Evolutionary conservation across 2,329 filamentous ascomycete genomes (phyloP).

Genomic region (Diaporthe capsici): DNA sequence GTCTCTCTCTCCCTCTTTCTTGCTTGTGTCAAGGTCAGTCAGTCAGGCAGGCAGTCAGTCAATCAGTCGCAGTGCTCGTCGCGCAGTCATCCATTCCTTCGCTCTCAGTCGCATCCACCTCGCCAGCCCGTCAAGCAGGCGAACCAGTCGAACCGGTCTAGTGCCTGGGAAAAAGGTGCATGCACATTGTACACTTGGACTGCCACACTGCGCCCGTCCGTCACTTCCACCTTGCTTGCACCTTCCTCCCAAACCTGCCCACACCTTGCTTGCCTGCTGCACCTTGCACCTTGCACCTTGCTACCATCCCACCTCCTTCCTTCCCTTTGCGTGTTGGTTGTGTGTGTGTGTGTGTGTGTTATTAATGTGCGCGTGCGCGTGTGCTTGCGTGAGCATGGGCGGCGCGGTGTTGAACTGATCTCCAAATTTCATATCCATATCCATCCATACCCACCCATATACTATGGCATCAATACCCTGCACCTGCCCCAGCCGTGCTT

Average conservation of each 20-base stretch:
- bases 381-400: not conserved
- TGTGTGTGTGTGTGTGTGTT: constrained; percentile 3
- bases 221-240: constrained; percentile 17
- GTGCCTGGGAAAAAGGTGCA: constrained; percentile 26
- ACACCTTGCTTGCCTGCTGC: constrained; percentile 24
- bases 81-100: constrained; percentile 12
- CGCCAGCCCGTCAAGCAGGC: constrained; percentile 13
- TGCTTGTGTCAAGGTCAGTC: not conserved
- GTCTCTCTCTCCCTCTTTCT: not conserved
- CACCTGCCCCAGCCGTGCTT: constrained; percentile 9
- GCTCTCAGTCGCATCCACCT: constrained; percentile 18
- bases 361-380: not conserved
- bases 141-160: constrained; percentile 16
- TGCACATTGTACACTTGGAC: constrained; percentile 29
- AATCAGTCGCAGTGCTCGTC: constrained; percentile 1
- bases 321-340: constrained; percentile 12
- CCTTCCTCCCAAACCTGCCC: constrained; percentile 3
- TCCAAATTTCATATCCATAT: constrained; percentile 22
- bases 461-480: not conserved
- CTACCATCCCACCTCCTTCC: constrained; percentile 25
- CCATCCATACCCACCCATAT: constrained; percentile 6
- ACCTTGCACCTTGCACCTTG: constrained; percentile 23
- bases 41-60: not conserved
- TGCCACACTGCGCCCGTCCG: constrained; percentile 25
- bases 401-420: not conserved